phyloP scores from a whole-genome alignment of 768 basidiomycete species.

The Lepiota brunneoincarnata region DNA sequence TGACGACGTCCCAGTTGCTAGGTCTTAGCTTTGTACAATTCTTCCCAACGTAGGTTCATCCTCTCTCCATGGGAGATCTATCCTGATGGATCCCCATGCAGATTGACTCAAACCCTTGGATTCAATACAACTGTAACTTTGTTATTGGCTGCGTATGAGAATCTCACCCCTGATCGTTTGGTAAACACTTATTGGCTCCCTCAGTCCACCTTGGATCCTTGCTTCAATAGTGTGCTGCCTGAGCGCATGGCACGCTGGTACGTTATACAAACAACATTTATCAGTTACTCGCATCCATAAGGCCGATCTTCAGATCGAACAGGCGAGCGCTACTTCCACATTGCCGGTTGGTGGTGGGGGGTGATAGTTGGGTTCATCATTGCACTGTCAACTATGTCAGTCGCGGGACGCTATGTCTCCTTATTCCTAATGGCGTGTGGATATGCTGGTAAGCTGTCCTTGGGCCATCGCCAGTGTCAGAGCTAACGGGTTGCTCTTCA shows the following conservation, averaged over 20 bases:
- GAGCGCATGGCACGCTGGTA: slow-evolving; percentile 50
- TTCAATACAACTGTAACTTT: slow-evolving; percentile 53
- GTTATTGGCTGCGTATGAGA: slow-evolving; percentile 48
- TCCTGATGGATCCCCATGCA: slow-evolving; percentile 15
- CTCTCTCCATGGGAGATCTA: background rate
- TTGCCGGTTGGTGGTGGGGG: slow-evolving; percentile 50
- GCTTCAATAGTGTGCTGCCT: slow-evolving; percentile 41
- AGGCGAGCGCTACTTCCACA: slow-evolving; percentile 62
- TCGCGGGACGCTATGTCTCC: slow-evolving; percentile 50
- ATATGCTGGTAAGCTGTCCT: slow-evolving; percentile 1
- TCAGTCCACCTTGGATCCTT: slow-evolving; percentile 60
- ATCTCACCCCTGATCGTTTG: slow-evolving; percentile 11
- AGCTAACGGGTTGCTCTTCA: slow-evolving; percentile 16
- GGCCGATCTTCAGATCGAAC: slow-evolving; percentile 34
- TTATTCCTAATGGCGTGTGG: slow-evolving; percentile 61
- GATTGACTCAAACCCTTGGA: slow-evolving; percentile 54
- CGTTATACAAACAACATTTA: background rate
- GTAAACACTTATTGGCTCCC: background rate
- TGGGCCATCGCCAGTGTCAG: background rate
- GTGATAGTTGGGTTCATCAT: slow-evolving; percentile 58
- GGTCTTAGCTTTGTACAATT: slow-evolving; percentile 58
- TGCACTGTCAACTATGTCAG: slow-evolving; percentile 44
- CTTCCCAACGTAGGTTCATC: slow-evolving; percentile 39
- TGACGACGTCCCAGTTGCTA: slow-evolving; percentile 43
- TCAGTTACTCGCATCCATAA: background rate